Conservation (phyloP, 345 rosid genomes). For the Euphorbia pulcherrima region DNA sequence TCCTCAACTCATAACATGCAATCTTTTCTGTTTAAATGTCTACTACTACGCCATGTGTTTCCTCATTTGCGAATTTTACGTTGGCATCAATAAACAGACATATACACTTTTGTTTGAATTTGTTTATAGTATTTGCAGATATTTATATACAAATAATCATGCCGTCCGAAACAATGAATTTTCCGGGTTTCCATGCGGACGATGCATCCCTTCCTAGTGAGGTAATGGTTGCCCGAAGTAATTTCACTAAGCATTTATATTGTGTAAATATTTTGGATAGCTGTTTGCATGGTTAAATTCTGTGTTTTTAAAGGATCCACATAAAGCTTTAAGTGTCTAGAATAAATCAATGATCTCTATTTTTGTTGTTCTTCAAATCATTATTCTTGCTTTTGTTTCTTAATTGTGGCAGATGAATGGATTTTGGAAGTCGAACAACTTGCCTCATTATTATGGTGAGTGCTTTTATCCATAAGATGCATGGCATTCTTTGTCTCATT, state of each 20-base stretch:
- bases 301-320: not conserved
- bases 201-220: slow-evolving; percentile 29
- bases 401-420: slow-evolving; percentile 39
- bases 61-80: not conserved
- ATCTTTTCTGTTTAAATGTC: not conserved
- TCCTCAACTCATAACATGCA: not conserved
- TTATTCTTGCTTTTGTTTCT: slow-evolving; percentile 13
- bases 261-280: not conserved
- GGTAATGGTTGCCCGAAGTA: slow-evolving; percentile 26
- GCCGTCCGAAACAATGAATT: slow-evolving; percentile 38
- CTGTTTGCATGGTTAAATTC: not conserved
- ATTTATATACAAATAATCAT: slow-evolving; percentile 20
- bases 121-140: not conserved
- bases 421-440: slow-evolving; percentile 39
- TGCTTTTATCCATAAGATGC: slow-evolving; percentile 8
- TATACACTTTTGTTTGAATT: not conserved
- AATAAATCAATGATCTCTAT: not conserved
- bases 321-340: not conserved
- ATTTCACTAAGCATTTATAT: not conserved
- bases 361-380: not conserved
- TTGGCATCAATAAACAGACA: not conserved
- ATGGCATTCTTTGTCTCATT: not conserved
- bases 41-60: slow-evolving; percentile 4
- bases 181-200: slow-evolving; percentile 30
- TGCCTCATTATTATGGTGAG: slow-evolving; percentile 40